Percentiles rank a stretch among this genome's conserved stretches.
These are phyloP conservation scores for Friedmanniomyces endolithicus DNA, from an alignment of 495 filamentous ascomycete genomes.

Conservation along the genomic window DNA sequence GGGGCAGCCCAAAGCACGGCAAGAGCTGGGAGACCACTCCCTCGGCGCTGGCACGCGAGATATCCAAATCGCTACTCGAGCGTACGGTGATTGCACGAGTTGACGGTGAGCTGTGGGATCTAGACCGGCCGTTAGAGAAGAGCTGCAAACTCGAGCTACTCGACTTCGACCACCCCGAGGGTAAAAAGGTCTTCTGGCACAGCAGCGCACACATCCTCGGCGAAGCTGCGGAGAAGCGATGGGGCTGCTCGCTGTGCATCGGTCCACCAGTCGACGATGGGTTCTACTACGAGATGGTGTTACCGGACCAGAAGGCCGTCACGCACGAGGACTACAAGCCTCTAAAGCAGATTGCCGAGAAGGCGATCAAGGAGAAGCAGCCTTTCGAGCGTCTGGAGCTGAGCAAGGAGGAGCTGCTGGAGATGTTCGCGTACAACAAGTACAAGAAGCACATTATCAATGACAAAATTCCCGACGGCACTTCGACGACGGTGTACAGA, in stretches of 20 bases:
- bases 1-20: constrained; percentile 49
- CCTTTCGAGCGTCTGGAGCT: constrained; percentile 81
- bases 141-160: constrained; percentile 68
- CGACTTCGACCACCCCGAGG: constrained; percentile 73
- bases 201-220: constrained; percentile 88
- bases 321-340: constrained; percentile 63
- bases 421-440: constrained; percentile 95
- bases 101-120: constrained; percentile 78
- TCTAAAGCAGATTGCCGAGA: constrained; percentile 58
- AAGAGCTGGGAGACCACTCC: constrained; percentile 64
- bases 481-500: constrained; percentile 85
- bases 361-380: constrained; percentile 92
- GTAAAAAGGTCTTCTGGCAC: constrained; percentile 81
- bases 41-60: constrained; percentile 48
- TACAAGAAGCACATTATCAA: constrained; percentile 95
- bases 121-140: constrained; percentile 75
- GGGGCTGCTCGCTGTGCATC: constrained; percentile 80
- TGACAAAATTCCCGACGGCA: constrained; percentile 77
- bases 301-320: constrained; percentile 63
- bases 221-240: constrained; percentile 79
- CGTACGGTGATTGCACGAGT: constrained; percentile 72
- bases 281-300: constrained; percentile 96
- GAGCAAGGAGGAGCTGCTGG: constrained; percentile 75
- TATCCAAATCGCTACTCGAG: constrained; percentile 59
- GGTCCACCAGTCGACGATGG: constrained; percentile 86